phyloP scores from a whole-genome alignment of 805 yeast genomes.

The Blastobotrys mokoenaii region DNA sequence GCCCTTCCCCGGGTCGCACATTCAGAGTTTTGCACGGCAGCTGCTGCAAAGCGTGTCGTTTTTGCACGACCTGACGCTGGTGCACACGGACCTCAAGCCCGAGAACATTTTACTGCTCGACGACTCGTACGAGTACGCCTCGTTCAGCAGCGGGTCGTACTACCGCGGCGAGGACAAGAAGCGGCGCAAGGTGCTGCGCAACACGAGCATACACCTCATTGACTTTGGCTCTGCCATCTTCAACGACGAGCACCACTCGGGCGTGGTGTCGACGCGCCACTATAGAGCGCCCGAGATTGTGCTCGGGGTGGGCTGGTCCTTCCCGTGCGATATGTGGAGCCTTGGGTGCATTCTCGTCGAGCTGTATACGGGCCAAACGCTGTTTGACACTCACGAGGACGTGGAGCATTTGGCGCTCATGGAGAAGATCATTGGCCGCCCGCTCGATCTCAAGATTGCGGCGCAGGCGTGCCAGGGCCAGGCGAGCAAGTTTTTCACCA shows the following conservation, averaged over 20 bases:
- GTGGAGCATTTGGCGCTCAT: constrained; percentile 92
- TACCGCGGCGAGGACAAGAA: constrained; percentile 16
- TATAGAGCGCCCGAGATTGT: constrained; percentile 97
- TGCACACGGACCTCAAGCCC: constrained; percentile 95
- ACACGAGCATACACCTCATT: constrained; percentile 79
- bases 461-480: constrained; percentile 18
- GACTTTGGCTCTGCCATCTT: constrained; percentile 98
- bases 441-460: constrained; percentile 25
- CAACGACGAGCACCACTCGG: constrained; percentile 86
- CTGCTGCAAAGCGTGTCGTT: constrained; percentile 77
- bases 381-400: constrained; percentile 92
- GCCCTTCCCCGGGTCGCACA: constrained; percentile 92
- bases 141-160: neutral
- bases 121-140: constrained; percentile 28
- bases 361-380: constrained; percentile 85
- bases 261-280: constrained; percentile 89
- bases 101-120: constrained; percentile 76
- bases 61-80: constrained; percentile 78
- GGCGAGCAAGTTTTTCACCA: constrained; percentile 23
- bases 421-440: constrained; percentile 64
- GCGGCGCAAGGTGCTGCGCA: constrained; percentile 44
- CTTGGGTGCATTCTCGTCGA: constrained; percentile 91
- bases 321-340: constrained; percentile 96
- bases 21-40: constrained; percentile 83
- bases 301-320: constrained; percentile 93